phyloP scores from a whole-genome alignment of 2,329 filamentous ascomycete genomes.

The Aspergillus sp. region DNA sequence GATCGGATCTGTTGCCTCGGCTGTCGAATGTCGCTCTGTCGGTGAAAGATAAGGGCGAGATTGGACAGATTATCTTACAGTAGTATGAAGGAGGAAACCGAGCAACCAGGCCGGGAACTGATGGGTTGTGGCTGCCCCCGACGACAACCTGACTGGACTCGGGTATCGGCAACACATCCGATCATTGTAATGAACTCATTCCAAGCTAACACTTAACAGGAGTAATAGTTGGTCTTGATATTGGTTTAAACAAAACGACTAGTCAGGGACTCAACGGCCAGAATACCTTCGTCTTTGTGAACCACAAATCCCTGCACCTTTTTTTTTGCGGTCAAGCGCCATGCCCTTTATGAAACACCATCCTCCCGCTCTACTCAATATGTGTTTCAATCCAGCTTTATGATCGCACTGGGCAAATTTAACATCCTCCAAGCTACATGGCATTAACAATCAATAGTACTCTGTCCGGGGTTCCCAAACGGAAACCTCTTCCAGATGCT shows the following conservation, averaged over 20 bases:
- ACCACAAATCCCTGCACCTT: slow-evolving; percentile 1
- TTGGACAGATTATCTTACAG: too few relatives aligned
- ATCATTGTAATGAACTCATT: too few relatives aligned
- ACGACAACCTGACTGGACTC: background rate
- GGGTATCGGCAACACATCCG: background rate
- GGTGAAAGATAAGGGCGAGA: background rate
- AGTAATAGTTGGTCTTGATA: background rate
- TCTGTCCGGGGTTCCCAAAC: slow-evolving; percentile 4
- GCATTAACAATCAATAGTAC: background rate
- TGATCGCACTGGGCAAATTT: background rate
- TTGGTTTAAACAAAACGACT: background rate
- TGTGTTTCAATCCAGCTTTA: background rate
- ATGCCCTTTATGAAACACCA: background rate
- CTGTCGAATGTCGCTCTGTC: background rate
- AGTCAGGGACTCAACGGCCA: background rate
- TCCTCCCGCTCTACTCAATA: background rate
- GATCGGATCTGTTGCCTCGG: background rate
- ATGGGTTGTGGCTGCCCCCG: background rate
- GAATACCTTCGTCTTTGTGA: background rate
- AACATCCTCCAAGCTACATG: background rate
- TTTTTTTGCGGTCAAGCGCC: background rate
- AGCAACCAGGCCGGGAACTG: background rate
- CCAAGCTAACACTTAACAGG: background rate
- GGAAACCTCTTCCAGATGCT: slow-evolving; percentile 8
- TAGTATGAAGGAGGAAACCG: too few relatives aligned